Evolutionary conservation across 495 filamentous ascomycete genomes (phyloP), one percentile per base, ranked within the genome.

Genomic region (Cairneyella variabilis): DNA sequence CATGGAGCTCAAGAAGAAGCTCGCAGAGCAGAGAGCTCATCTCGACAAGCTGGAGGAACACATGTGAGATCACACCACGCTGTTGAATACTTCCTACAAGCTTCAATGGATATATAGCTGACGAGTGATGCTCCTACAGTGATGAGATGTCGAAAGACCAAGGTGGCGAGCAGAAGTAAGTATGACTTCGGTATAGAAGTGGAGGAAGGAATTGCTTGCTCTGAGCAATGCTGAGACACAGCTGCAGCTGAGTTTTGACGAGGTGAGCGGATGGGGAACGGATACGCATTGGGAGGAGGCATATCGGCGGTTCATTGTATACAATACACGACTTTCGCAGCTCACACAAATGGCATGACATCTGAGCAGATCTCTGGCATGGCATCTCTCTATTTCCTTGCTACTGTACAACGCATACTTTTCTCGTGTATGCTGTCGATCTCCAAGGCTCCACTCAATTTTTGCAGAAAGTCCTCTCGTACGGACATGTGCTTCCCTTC

Each of bases 21-120:
- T 98, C 59, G 56, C 65, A 51, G 81, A 86, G 65, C 89, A 96
- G 75, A 80, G 87, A 65, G 75, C 83, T 45, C 86, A 95, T 71
- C 79, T 96, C 54, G 72, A 93, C 66, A 83, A 91, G 68, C 79
- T 96, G 27, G 84, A 90, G 59, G 76, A 84, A 61, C 85, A 93
- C 76, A 88, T 97, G 88, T 93, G 74, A 64, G 84, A 26, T 48
- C 47, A 21, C 25, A 36, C 73, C 32, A 40, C 40, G 12, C 18
- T 16, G 2, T 39, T 26, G 40, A 30, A 11, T 21, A 2, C 44
- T 11, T 27, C 20, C 16, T 47, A 12, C 17, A 2, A 32, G n/a
- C 2, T 14, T 30, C 20, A 32, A 45, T 40, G 9, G 37, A 50
- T n/a, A 21, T 12, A 26, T 20, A n/a, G n/a, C 38, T 61, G 48